Evolutionary conservation across 345 rosid genomes (phyloP).

Genomic region (Chamaenerion angustifolium): DNA sequence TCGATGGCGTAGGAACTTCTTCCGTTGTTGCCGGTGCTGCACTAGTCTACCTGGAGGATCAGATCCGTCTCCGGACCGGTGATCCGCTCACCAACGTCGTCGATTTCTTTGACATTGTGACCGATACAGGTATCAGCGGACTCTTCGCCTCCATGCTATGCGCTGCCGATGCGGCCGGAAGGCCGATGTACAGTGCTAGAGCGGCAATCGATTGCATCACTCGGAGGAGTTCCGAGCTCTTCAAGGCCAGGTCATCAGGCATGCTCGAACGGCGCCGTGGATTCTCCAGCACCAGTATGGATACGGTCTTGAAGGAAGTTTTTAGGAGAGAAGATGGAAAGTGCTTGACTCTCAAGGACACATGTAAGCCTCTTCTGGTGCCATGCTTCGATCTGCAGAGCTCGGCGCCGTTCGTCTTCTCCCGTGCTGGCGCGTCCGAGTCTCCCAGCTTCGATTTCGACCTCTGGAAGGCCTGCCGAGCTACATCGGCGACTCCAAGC

Average conservation of each 20-base stretch:
- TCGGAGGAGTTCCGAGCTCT: conserved; percentile 40
- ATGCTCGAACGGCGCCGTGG: conserved; percentile 36
- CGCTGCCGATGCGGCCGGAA: conserved; percentile 64
- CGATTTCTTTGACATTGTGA: conserved; percentile 81
- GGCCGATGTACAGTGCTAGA: conserved; percentile 55
- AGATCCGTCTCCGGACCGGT: conserved; percentile 64
- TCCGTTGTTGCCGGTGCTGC: conserved; percentile 49
- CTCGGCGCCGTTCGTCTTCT: no score
- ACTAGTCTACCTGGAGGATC: conserved; percentile 66
- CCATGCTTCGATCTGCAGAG: no score
- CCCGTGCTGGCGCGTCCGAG: conserved; percentile 79
- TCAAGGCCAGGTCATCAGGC: conserved; percentile 24
- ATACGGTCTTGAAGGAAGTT: conserved; percentile 41
- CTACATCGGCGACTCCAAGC: conserved; percentile 87
- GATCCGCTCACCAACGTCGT: conserved; percentile 61
- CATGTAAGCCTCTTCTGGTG: no score
- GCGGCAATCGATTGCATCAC: conserved; percentile 46
- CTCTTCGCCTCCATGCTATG: conserved; percentile 56
- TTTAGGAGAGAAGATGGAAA: conserved; percentile 49
- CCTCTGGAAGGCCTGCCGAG: conserved; percentile 83
- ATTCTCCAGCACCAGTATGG: conserved; percentile 66
- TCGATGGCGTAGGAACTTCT: conserved; percentile 81
- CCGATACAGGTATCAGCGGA: conserved; percentile 80
- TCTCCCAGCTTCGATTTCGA: conserved; percentile 84
- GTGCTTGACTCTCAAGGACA: no score